A percentile compares a stretch with the other conserved stretches of the same genome.
Evolutionary conservation across 352 stramenopile species (phyloP).

Genomic region (Phytophthora cajani): DNA sequence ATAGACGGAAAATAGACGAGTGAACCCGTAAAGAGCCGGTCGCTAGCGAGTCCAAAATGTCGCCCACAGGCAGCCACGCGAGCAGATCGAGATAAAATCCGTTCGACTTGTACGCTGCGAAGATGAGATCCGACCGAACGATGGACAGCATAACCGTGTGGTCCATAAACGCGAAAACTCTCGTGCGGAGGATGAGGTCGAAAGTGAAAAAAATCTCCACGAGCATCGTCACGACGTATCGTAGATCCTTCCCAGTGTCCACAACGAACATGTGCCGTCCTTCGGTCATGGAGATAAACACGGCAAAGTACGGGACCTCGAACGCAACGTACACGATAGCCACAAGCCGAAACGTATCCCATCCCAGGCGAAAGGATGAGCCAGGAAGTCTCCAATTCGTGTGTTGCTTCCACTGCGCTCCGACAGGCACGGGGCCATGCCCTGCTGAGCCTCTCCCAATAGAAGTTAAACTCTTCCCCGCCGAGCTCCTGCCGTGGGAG

Average conservation of each 20-base stretch:
- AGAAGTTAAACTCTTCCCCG: slow-evolving; percentile 20
- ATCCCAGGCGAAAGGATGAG: slow-evolving; percentile 11
- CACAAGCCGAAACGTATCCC: slow-evolving; percentile 10
- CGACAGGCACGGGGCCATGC: background rate
- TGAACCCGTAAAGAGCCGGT: slow-evolving; percentile 32
- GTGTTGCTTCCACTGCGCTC: background rate
- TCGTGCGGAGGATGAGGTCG: slow-evolving; percentile 53
- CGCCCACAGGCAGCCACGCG: slow-evolving; percentile 55
- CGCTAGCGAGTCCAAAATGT: slow-evolving; percentile 47
- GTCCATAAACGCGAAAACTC: slow-evolving; percentile 70
- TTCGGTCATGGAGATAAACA: slow-evolving; percentile 66
- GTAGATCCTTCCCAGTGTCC: slow-evolving; percentile 22
- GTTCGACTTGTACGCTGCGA: slow-evolving; percentile 56
- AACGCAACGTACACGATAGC: slow-evolving; percentile 14
- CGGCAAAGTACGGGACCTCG: slow-evolving; percentile 65
- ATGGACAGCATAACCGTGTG: slow-evolving; percentile 56
- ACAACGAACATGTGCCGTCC: slow-evolving; percentile 49
- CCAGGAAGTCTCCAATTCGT: slow-evolving; percentile 11
- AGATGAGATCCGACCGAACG: slow-evolving; percentile 61
- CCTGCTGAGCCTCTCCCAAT: slow-evolving; percentile 9
- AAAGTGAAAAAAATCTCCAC: slow-evolving; percentile 18
- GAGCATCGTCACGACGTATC: slow-evolving; percentile 41
- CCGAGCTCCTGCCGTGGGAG: slow-evolving; percentile 23
- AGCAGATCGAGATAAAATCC: slow-evolving; percentile 56
- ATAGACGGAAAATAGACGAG: slow-evolving; percentile 46